These are phyloP conservation scores for Trichomonas vaginalis DNA, from an alignment of 208 protist species.

Conservation along the genomic window DNA sequence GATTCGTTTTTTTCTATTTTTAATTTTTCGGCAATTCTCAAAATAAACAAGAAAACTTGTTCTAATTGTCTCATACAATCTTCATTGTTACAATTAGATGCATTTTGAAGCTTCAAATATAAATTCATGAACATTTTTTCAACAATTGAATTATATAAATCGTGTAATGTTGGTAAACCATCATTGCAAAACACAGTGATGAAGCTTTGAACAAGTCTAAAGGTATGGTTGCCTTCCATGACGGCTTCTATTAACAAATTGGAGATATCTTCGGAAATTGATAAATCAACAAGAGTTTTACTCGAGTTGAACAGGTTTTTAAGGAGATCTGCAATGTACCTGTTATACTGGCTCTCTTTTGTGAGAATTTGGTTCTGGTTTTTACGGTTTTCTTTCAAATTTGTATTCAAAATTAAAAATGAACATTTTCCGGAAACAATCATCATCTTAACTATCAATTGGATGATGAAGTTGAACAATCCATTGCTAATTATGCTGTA, in stretches of 20 bases:
- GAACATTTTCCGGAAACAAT: too few relatives aligned
- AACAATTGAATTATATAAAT: too few relatives aligned
- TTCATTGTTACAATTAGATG: not conserved
- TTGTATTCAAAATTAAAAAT: not conserved
- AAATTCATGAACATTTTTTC: not conserved
- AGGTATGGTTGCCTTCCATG: not conserved
- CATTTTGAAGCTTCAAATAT: not conserved
- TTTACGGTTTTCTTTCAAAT: not conserved
- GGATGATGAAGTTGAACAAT: too few relatives aligned
- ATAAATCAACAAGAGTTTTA: too few relatives aligned
- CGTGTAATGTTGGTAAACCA: not conserved
- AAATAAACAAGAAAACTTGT: not conserved
- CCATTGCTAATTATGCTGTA: too few relatives aligned
- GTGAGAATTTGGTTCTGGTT: not conserved
- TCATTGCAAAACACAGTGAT: not conserved
- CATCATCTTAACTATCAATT: too few relatives aligned
- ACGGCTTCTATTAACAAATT: not conserved
- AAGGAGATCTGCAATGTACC: too few relatives aligned
- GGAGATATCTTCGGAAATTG: not conserved
- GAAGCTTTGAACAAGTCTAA: not conserved
- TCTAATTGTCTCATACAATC: not conserved
- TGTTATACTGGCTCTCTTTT: too few relatives aligned
- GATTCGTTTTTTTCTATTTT: not conserved
- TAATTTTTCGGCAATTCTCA: not conserved
- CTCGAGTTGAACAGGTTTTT: too few relatives aligned